Evolutionary conservation across 257 asterid genomes (phyloP), one percentile per base, ranked within the genome.

Genomic region (Solanum clarkiae): DNA sequence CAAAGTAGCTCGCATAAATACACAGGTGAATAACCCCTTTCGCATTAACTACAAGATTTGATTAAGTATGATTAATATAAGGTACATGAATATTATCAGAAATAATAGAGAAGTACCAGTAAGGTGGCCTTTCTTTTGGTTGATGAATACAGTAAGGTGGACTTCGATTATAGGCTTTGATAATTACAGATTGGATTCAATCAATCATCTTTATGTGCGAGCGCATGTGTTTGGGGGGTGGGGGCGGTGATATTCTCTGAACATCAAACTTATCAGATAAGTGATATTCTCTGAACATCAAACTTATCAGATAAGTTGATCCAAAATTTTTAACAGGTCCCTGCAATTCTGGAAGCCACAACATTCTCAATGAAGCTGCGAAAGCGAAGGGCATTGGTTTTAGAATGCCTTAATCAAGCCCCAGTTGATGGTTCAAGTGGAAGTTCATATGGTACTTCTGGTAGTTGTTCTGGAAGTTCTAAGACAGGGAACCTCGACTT

Each of bases 341-440:
- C 98, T 59, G 90, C 90, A 29, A 89, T 93, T 91, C 86, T 94
- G 56, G 99, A 92, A 88, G 92, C 96, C 60, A 92, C 94, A 55
- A 97, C 97, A 85, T 97, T 89, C 86, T 97, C 99, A 15, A 93
- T 97, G 89, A 97, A 95, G 89, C 89, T 95, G 89, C 92, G 91
- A 60, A 97, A 90, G 89, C 90, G 98, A 84, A 90, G 96, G 86
- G 87, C 92, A 51, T 86, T 97, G 60, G 42, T 84, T 83, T 86
- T 97, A 90, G 98, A 97, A 85, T 92, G 98, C 86, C 92, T 94
- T 53, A 95, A 95, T 92, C 99, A 95, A 89, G 99, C 99, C 57
- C 98, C 98, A 0, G 96, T 97, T 5, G 98, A 97, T 86, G 98
- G 97, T 79, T 93, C 98, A 14, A 92, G 93, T 85, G 99, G 98